A percentile compares a stretch with the other conserved stretches of the same genome.
Evolutionary conservation across 2,329 filamentous ascomycete genomes (phyloP).

Genomic region (Pyricularia sp.): DNA sequence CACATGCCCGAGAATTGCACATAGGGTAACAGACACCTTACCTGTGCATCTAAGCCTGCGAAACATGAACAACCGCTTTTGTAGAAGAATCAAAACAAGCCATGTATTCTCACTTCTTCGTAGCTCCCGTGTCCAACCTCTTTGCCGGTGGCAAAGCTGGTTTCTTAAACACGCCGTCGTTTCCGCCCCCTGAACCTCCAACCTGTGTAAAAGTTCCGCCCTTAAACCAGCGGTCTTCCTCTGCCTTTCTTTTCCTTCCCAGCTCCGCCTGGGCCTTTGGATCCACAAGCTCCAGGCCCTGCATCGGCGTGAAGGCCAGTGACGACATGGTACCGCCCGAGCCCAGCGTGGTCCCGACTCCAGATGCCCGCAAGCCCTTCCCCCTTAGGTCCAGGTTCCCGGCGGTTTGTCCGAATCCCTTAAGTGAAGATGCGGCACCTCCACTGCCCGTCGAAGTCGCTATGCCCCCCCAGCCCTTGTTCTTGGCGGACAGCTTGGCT

Average conservation of each 20-base stretch:
- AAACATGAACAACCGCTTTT: not conserved
- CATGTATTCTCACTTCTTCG: constrained; percentile 26
- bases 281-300: constrained; percentile 90
- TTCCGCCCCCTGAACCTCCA: constrained; percentile 31
- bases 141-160: constrained; percentile 67
- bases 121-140: constrained; percentile 56
- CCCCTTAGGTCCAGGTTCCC: constrained; percentile 62
- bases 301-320: constrained; percentile 87
- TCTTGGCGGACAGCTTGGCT: constrained; percentile 89
- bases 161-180: constrained; percentile 68
- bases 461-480: constrained; percentile 81
- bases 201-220: constrained; percentile 95
- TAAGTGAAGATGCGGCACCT: constrained; percentile 69
- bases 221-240: constrained; percentile 95
- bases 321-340: constrained; percentile 72
- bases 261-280: constrained; percentile 84
- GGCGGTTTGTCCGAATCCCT: constrained; percentile 61
- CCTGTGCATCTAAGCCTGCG: not conserved
- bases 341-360: constrained; percentile 65
- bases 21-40: not conserved
- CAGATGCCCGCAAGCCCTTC: constrained; percentile 70
- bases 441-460: constrained; percentile 45
- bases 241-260: constrained; percentile 82
- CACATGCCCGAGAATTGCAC: not conserved
- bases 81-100: not conserved